Evolutionary conservation across 1,284 basidiomycete genomes (phyloP).

Genomic region (Apiotrichum sp.): DNA sequence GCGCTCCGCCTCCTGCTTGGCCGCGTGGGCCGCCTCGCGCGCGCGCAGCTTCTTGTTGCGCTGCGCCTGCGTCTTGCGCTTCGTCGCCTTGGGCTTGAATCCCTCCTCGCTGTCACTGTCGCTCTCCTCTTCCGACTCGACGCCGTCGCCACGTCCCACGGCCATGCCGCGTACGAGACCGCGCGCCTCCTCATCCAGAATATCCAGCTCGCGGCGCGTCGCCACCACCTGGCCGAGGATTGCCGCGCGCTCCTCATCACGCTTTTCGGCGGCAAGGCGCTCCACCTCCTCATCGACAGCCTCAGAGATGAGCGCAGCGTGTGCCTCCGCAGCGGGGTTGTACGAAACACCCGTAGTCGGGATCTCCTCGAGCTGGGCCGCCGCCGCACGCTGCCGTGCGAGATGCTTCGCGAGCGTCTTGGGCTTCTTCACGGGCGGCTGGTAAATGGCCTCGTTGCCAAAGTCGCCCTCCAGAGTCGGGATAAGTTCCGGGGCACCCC

Average conservation of each 20-base stretch:
- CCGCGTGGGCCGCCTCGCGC: constrained; percentile 20
- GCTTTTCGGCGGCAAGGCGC: constrained; percentile 55
- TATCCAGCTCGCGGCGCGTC: constrained; percentile 43
- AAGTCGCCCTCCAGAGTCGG: constrained; percentile 26
- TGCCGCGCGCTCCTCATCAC: constrained; percentile 51
- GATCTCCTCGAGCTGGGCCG: constrained; percentile 50
- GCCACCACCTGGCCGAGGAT: constrained; percentile 53
- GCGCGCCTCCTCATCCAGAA: constrained; percentile 21
- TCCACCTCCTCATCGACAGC: constrained; percentile 66
- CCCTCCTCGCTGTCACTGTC: neutral
- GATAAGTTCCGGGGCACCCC: constrained; percentile 7
- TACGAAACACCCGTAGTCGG: constrained; percentile 91
- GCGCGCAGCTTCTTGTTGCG: constrained; percentile 39
- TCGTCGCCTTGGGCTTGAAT: constrained; percentile 49
- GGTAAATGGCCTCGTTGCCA: constrained; percentile 35
- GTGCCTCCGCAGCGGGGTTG: constrained; percentile 74
- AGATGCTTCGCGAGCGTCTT: constrained; percentile 31
- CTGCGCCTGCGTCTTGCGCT: constrained; percentile 58
- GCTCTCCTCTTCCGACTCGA: constrained; percentile 21
- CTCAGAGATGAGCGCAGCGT: constrained; percentile 65
- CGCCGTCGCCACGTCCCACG: constrained; percentile 52
- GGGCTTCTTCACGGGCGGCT: constrained; percentile 34
- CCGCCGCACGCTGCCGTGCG: constrained; percentile 19
- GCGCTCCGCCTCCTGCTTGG: constrained; percentile 21
- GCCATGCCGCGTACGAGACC: constrained; percentile 55